Percentiles rank a stretch among this genome's conserved stretches.
Evolutionary conservation across 805 yeast genomes (phyloP).

Genomic region (Saturnispora bothae): DNA sequence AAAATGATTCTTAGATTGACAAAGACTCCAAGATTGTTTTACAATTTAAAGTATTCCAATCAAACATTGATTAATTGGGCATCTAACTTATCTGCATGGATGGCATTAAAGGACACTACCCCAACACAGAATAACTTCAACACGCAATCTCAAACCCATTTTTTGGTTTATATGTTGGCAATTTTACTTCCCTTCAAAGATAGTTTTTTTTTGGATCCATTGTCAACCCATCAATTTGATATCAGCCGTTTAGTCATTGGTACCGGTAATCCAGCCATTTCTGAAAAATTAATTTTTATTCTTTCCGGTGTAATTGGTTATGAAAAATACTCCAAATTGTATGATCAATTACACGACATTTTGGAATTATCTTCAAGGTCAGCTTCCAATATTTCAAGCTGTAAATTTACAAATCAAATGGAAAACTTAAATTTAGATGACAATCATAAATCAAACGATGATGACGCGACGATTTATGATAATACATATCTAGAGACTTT

Average conservation of each 20-base stretch:
- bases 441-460: background rate
- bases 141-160: slow-evolving; percentile 16
- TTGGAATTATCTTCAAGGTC: slow-evolving; percentile 5
- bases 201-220: slow-evolving; percentile 29
- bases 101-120: slow-evolving; percentile 41
- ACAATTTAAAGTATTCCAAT: slow-evolving; percentile 30
- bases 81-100: slow-evolving; percentile 41
- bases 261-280: slow-evolving; percentile 48
- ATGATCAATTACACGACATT: slow-evolving; percentile 8
- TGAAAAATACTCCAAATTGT: slow-evolving; percentile 16
- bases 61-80: slow-evolving; percentile 41
- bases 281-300: slow-evolving; percentile 43
- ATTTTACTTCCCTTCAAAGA: slow-evolving; percentile 32
- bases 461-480: background rate
- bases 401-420: background rate
- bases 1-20: slow-evolving; percentile 30
- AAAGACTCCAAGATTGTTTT: slow-evolving; percentile 38
- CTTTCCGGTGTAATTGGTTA: slow-evolving; percentile 40
- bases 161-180: slow-evolving; percentile 38
- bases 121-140: background rate
- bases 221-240: slow-evolving; percentile 10
- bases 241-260: slow-evolving; percentile 36
- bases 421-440: background rate
- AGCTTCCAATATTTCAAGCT: background rate
- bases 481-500: background rate